phyloP scores from a whole-genome alignment of 176 grass and related monocot genomes.

The Zea mays region Zm-B73-REFERENCE-NAM-5.0 NC_050102.1:121116501-121117000 shows the following conservation, averaged over 20 bases:
- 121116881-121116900: not conserved
- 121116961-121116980: not conserved
- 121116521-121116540: no score
- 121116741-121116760: not conserved
- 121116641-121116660: no score
- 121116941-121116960: not conserved
- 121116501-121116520: no score
- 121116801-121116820: not conserved
- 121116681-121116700: not conserved
- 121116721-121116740: not conserved
- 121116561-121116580: no score
- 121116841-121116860: constrained; percentile 8
- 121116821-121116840: not conserved
- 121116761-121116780: not conserved
- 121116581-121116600: no score
- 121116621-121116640: no score
- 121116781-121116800: not conserved
- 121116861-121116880: not conserved
- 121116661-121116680: not conserved
- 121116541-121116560: no score
- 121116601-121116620: no score
- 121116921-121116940: not conserved
- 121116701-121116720: constrained; percentile 12
- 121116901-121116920: not conserved
- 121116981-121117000: not conserved